Base-by-base conservation (phyloP, 495 filamentous ascomycete genomes). In the Talaromyces adpressus region DNA sequence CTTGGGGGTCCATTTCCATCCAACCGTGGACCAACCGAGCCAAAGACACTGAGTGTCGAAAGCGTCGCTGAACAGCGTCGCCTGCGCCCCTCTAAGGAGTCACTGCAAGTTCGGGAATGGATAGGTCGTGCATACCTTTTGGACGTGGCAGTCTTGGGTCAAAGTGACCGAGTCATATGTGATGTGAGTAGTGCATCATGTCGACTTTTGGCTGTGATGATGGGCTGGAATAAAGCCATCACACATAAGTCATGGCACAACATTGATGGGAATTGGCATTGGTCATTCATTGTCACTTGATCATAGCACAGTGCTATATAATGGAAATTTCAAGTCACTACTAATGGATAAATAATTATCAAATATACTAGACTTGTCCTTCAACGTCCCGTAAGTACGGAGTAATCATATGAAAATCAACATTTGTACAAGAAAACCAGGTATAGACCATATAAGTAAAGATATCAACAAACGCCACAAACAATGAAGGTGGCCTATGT, bases 201-300 rank as follows among this genome's bases (percentile, higher is more conserved):
- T 67, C 74, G 87, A 25, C 51, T 92, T 56, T 65, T 93, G 56
- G 90, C 84, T 22, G 88, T 93, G 57, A 87, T 91, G 80, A 85
- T 91, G 87, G 89, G 89, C 1, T 92, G 90, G 90, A 86, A 91
- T 20, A 79, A 73, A 5, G 86, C 82, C 23, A 75, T 91, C 59
- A 73, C 71, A 12, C 61, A 79, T 23, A 78, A 74, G 20, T 72
- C 76, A 32, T 93, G 90, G 89, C 72, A 77, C 54, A 91, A 92
- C 71, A 78, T 92, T n/a, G 90, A 93, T 70, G 89, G 87, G 4
- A 82, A 79, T 20, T 85, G 74, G 65, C 75, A 76, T 14, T 89
- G 87, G 86, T 53, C 60, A 22, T 53, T 47, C 29, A 39, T 8
- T 14, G n/a, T 52, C 14, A 8, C 60, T 27, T 22, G 23, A 47